Base-by-base conservation (phyloP, 2,329 filamentous ascomycete genomes). In the Fusarium sp. region DNA sequence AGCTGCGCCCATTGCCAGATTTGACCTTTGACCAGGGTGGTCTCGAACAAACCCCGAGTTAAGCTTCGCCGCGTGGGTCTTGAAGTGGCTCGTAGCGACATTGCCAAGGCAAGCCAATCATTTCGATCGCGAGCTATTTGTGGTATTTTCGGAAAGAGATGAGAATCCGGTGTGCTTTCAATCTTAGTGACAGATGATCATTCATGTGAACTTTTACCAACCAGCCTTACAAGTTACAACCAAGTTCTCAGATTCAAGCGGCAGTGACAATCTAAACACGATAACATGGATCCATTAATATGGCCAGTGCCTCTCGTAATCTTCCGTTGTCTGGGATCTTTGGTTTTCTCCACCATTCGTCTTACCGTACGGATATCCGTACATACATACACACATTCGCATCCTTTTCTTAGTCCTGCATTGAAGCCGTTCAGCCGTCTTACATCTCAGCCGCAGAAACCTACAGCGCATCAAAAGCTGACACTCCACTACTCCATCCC, bases 61-160 rank as follows among this genome's bases (percentile, higher is more conserved):
- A 73, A 73, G 71, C 71, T 73, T 73, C 69, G 65, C 66, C 38
- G 64, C 67, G 69, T 73, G 71, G 71, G 71, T 69, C 54, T 31
- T 26, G 44, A 50, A 51, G 46, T 46, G 38, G 40, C 49, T 58
- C 33, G 49, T 55, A 60, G 41, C 60, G 31, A 41, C 52, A 51
- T 57, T 66, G 65, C 47, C 62, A 69, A 63, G 66, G 31, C 23
- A 50, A 38, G 33, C 26, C 42, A 45, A 45, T 45, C n/a, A 45
- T 20, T 44, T 31, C 5, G 23, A 31, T 45, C 42, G 28, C 13
- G 30, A 45, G 37, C 41, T 70, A 53, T 68, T 64, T 44, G 44
- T 54, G 56, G 38, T 51, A 69, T 69, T 62, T 66, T 67, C 42
- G 51, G 66, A 58, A 38, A 13, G 20, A 38, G 34, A 38, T 50